These are phyloP conservation scores for Aspergillus nidulans DNA, from an alignment of 495 filamentous ascomycete species.

Conservation along the genomic window DNA sequence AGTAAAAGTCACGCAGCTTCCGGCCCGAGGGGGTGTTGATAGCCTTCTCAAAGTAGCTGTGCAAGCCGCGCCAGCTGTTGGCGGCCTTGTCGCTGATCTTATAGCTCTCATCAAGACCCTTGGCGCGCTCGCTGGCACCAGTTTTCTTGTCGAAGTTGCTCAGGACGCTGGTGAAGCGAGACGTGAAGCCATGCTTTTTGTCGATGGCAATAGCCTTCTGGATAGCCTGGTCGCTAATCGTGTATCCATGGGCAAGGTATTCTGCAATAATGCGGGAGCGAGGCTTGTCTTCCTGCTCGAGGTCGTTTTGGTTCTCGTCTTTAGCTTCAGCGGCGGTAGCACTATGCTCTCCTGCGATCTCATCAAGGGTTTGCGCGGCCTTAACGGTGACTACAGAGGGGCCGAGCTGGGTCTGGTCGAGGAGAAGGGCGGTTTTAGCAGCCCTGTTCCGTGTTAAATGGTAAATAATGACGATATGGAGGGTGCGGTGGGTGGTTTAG, in stretches of 20 bases:
- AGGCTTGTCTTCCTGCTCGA: constrained; percentile 93
- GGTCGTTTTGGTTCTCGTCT: constrained; percentile 55
- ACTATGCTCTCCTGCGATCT: constrained; percentile 53
- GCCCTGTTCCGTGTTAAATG: constrained; percentile 43
- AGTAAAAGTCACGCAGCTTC: constrained; percentile 82
- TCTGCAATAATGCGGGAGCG: constrained; percentile 88
- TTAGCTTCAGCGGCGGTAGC: constrained; percentile 44
- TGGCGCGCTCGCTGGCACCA: constrained; percentile 74
- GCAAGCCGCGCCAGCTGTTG: constrained; percentile 60
- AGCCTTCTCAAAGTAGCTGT: constrained; percentile 90
- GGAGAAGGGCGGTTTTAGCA: constrained; percentile 90
- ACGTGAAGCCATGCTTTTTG: constrained; percentile 80
- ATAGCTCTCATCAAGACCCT: constrained; percentile 69
- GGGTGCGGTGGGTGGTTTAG: constrained; percentile 22
- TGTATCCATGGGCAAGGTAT: constrained; percentile 92
- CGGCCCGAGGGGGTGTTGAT: constrained; percentile 78
- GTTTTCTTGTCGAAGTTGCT: constrained; percentile 73
- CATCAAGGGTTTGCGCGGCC: constrained; percentile 57
- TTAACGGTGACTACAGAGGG: constrained; percentile 73
- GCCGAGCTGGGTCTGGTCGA: constrained; percentile 92
- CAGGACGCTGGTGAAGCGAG: constrained; percentile 69
- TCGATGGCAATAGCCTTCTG: constrained; percentile 84
- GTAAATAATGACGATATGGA: neutral
- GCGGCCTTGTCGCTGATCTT: constrained; percentile 63
- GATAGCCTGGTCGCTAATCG: constrained; percentile 76